Conservation (phyloP, 345 rosid species). For the Heritiera fomes region DNA sequence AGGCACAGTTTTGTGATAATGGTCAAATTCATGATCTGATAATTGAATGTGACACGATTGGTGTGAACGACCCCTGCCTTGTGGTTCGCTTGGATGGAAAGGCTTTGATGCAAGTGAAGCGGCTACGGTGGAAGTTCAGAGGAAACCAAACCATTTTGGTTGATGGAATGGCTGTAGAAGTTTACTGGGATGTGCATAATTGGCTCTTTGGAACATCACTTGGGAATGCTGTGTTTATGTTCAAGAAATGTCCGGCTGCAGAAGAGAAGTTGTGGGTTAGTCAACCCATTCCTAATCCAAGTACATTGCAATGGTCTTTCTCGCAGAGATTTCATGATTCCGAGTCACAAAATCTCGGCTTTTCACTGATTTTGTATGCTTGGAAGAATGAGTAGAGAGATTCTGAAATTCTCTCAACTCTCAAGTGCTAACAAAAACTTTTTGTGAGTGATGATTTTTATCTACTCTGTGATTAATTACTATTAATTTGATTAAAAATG, state of each 20-base stretch:
- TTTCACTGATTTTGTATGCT: conserved; percentile 79
- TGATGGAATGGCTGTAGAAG: conserved; percentile 73
- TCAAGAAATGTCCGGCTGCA: conserved; percentile 66
- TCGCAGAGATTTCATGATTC: conserved; percentile 67
- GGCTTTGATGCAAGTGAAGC: conserved; percentile 75
- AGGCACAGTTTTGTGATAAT: conserved; percentile 66
- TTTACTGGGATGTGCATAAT: conserved; percentile 90
- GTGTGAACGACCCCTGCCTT: conserved; percentile 64
- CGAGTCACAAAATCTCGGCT: conserved; percentile 64
- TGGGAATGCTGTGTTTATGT: conserved; percentile 90
- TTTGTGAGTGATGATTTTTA: conserved; percentile 47
- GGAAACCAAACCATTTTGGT: conserved; percentile 79
- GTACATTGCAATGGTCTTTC: conserved; percentile 50
- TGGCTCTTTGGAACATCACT: conserved; percentile 78
- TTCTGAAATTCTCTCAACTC: conserved; percentile 29
- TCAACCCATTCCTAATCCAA: conserved; percentile 52
- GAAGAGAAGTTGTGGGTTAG: conserved; percentile 80
- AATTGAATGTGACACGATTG: conserved; percentile 63
- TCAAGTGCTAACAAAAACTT: conserved; percentile 48
- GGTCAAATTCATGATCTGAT: conserved; percentile 67
- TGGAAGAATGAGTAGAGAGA: conserved; percentile 85
- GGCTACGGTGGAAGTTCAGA: conserved; percentile 82
- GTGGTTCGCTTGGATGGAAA: conserved; percentile 70
- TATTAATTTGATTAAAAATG: conserved; percentile 33
- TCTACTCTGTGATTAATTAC: conserved; percentile 42